Evolutionary conservation across 805 yeast species (phyloP).

Genomic region (Lachancea fermentati): DNA sequence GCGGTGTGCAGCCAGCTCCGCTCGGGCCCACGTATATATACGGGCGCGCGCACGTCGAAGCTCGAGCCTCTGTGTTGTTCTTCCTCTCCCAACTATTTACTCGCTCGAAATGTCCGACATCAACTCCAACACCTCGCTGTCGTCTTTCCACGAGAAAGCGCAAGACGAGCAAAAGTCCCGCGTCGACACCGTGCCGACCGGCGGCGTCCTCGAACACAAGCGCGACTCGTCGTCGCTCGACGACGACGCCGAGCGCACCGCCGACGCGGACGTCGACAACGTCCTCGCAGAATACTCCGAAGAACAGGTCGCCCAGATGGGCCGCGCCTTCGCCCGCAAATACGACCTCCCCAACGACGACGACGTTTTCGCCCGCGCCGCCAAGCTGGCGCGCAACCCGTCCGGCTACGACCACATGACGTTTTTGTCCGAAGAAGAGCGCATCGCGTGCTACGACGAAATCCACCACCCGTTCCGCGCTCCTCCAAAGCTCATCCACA

Average conservation of each 20-base stretch:
- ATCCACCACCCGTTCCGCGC: conserved; percentile 40
- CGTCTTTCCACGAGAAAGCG: neutral
- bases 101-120: neutral
- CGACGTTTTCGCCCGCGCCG: conserved; percentile 58
- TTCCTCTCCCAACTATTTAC: neutral
- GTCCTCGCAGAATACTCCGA: conserved; percentile 53
- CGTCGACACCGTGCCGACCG: neutral
- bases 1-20: too few relatives aligned
- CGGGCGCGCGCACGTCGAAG: neutral
- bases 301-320: conserved; percentile 63
- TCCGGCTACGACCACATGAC: conserved; percentile 51
- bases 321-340: conserved; percentile 56
- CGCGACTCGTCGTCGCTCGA: conserved; percentile 6
- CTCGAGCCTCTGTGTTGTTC: neutral
- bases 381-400: conserved; percentile 62
- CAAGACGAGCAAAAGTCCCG: neutral
- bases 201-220: conserved; percentile 3
- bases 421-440: conserved; percentile 51
- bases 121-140: neutral
- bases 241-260: conserved; percentile 8
- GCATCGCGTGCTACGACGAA: conserved; percentile 43
- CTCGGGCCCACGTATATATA: neutral
- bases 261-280: conserved; percentile 32
- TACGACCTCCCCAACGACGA: conserved; percentile 44
- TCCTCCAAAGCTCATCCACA: conserved; percentile 43